Base-by-base conservation (phyloP, 371 early-diverging fungal genomes). In the Sporodiniella umbellata region DNA sequence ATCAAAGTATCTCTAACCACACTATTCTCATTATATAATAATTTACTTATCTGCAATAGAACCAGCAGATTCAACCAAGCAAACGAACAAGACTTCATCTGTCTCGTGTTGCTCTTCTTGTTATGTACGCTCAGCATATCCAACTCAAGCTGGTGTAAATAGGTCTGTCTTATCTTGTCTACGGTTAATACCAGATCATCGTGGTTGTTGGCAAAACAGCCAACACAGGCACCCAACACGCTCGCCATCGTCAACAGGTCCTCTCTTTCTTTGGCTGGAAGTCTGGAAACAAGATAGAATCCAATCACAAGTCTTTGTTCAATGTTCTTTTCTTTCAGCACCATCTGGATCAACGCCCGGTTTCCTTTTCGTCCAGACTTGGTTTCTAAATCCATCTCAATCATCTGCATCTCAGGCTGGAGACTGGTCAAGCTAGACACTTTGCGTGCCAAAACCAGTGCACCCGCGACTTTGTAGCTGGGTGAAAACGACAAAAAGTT, bases 381-480 rank as follows among this genome's bases (percentile, higher is more conserved):
- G n/a, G 51, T 38, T 24, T 65, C 54, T 4, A 69, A 38, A 7
- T 59, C 43, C 0, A 52, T 54, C 1, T 51, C 57, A 3, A 58
- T 56, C 24, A 62, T 62, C 22, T 47, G 51, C 2, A 62, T 57
- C 33, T 69, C 70, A 1, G 70, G 70, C 39, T 39, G 45, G 4
- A 64, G 31, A 1, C 48, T 49, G 14, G 44, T 42, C 0, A 64
- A 10, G 0, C 40, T 33, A 24, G 51, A 17, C 12, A 52, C 52
- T 5, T 45, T 47, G 2, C 58, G 59, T n/a, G 62, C 39, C 33
- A 72, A 37, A 2, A 60, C 33, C n/a, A 60, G 26, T 3, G 72
- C 57, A 8, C 63, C 65, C n/a, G 60, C 46, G 4, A 48, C 24
- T 24, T 61, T 60, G 46, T 72, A 72, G 22, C 66, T 54, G 1